These are phyloP conservation scores for Amniculicola lignicola DNA, from an alignment of 495 filamentous ascomycete genomes.

Conservation along the genomic window DNA sequence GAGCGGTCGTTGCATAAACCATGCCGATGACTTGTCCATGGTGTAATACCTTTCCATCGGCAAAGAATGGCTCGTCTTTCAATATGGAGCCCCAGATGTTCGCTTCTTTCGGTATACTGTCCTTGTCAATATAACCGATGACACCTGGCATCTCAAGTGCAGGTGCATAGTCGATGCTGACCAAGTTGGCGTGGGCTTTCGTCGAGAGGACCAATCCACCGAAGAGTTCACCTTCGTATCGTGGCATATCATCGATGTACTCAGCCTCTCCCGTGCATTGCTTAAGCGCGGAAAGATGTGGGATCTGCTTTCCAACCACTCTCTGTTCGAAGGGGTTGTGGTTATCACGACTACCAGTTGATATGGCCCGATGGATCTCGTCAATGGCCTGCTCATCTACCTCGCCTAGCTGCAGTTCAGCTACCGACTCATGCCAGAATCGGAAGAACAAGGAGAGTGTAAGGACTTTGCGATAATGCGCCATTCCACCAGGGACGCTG, in stretches of 20 bases:
- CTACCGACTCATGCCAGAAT: constrained; percentile 33
- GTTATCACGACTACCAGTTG: constrained; percentile 54
- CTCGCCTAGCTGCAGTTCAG: constrained; percentile 41
- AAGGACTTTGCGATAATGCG: constrained; percentile 27
- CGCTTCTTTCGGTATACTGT: constrained; percentile 40
- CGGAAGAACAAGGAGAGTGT: constrained; percentile 34
- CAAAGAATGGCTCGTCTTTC: constrained; percentile 46
- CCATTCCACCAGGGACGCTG: constrained; percentile 34
- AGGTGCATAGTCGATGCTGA: constrained; percentile 42
- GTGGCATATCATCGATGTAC: constrained; percentile 45
- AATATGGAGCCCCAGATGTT: constrained; percentile 41
- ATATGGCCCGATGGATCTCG: constrained; percentile 62
- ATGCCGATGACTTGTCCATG: constrained; percentile 45
- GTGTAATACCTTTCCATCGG: constrained; percentile 40
- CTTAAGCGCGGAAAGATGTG: constrained; percentile 45
- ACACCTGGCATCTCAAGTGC: constrained; percentile 46
- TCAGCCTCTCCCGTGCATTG: constrained; percentile 47
- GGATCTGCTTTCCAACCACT: constrained; percentile 46
- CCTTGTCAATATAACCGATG: constrained; percentile 43
- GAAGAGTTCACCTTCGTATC: constrained; percentile 41
- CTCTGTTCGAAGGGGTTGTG: constrained; percentile 45
- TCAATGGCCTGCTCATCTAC: constrained; percentile 53
- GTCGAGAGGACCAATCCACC: constrained; percentile 42
- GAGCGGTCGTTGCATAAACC: constrained; percentile 44
- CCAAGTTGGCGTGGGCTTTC: constrained; percentile 45